phyloP scores from a whole-genome alignment of 2,329 filamentous ascomycete genomes.

The Cladosporium sp. region DNA sequence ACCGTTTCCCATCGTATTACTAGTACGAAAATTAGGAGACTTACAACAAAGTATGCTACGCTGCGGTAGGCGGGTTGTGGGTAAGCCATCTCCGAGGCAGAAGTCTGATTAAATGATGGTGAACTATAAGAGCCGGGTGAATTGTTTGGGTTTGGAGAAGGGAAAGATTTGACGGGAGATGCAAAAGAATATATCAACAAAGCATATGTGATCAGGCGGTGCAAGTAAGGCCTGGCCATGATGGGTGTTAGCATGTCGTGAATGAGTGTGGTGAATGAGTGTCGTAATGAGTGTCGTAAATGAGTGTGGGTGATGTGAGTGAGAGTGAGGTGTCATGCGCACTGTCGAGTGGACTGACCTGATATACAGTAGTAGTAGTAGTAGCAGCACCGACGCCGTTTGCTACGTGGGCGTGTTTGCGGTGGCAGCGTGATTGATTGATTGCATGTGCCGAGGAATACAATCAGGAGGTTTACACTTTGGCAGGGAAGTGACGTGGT shows the following conservation, averaged over 20 bases:
- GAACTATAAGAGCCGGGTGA: neutral
- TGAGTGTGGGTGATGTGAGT: neutral
- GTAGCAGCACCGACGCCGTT: neutral
- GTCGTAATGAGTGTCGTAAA: neutral
- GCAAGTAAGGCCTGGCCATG: constrained; percentile 19
- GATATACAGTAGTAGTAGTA: neutral
- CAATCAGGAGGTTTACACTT: constrained; percentile 6
- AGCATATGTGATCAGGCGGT: constrained; percentile 16
- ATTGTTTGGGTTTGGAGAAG: constrained; percentile 1
- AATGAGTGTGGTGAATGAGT: neutral
- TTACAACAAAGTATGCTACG: constrained; percentile 19
- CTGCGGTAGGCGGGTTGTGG: constrained; percentile 11
- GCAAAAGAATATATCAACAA: constrained; percentile 16
- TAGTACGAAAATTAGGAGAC: neutral
- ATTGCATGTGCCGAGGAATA: neutral
- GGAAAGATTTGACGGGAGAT: neutral
- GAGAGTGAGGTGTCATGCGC: constrained; percentile 11
- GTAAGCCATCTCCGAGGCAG: constrained; percentile 6
- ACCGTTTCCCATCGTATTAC: neutral
- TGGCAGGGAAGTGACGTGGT: constrained; percentile 10
- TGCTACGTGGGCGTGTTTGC: neutral
- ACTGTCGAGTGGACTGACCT: neutral
- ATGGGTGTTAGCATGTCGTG: constrained; percentile 10
- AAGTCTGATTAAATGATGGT: neutral
- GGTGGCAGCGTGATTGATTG: neutral